Evolutionary conservation across 1,284 basidiomycete species (phyloP).

Genomic region (Pterulicium gracile): DNA sequence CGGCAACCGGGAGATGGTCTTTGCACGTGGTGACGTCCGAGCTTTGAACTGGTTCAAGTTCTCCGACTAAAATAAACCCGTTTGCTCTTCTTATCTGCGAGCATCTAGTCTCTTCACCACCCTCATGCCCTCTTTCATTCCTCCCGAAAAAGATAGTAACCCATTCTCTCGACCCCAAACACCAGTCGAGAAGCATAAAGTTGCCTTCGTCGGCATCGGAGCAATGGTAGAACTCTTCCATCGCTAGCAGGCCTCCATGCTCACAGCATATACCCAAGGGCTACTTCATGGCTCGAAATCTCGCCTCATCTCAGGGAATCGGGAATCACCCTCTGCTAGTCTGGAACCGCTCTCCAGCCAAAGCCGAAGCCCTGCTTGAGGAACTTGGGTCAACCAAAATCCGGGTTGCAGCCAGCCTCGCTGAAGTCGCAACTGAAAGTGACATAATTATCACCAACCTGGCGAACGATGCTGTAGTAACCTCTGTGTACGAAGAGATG

Average conservation of each 20-base stretch:
- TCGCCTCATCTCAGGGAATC: conserved; percentile 37
- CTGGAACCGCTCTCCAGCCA: conserved; percentile 56
- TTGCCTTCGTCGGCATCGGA: conserved; percentile 61
- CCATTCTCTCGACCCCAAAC: conserved; percentile 54
- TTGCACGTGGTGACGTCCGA: background rate
- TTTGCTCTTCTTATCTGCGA: too few relatives aligned
- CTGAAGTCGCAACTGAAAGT: conserved; percentile 52
- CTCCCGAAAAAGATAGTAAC: conserved; percentile 12
- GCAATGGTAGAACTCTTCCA: conserved; percentile 46
- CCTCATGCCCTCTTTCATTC: background rate
- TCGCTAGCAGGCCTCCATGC: too few relatives aligned
- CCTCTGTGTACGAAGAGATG: conserved; percentile 56
- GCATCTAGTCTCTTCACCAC: too few relatives aligned
- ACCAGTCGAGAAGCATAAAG: conserved; percentile 26
- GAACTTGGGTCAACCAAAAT: conserved; percentile 43
- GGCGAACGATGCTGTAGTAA: conserved; percentile 64
- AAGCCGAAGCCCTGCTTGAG: conserved; percentile 43
- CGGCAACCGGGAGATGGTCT: background rate
- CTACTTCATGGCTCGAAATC: conserved; percentile 60
- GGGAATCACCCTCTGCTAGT: conserved; percentile 39
- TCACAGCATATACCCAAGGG: background rate
- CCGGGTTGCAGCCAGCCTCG: conserved; percentile 40
- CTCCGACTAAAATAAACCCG: too few relatives aligned
- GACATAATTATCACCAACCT: conserved; percentile 79
- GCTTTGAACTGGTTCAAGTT: background rate